Percentiles rank a stretch among this genome's conserved stretches.
phyloP scores from a whole-genome alignment of 73 alveolate species.

The Paramecium caudatum region DNA sequence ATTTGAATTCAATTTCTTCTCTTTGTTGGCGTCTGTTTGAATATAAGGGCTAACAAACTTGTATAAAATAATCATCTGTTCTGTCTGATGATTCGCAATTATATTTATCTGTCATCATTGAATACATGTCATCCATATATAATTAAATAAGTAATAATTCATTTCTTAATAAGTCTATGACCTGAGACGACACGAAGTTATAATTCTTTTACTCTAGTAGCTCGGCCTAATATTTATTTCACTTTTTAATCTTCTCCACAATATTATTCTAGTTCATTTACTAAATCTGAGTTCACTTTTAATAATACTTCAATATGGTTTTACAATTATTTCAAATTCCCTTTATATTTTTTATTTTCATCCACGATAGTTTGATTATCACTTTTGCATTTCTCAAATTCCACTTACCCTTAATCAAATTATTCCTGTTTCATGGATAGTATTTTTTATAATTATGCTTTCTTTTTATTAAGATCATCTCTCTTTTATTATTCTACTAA shows the following conservation, averaged over 20 bases:
- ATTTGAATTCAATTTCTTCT: constrained; percentile 44
- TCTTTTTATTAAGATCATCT: constrained; percentile 24
- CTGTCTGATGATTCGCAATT: constrained; percentile 58
- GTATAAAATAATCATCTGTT: constrained; percentile 57
- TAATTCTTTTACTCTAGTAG: constrained; percentile 55
- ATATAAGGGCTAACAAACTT: background rate
- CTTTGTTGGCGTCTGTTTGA: background rate
- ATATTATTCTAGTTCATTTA: constrained; percentile 38
- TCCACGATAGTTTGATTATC: background rate
- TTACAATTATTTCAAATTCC: background rate
- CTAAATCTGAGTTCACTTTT: constrained; percentile 31
- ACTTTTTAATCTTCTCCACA: constrained; percentile 56
- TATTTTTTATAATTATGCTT: background rate
- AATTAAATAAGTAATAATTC: constrained; percentile 7
- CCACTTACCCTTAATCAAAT: background rate
- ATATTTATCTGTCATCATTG: constrained; percentile 43
- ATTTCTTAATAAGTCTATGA: background rate
- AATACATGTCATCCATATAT: constrained; percentile 63
- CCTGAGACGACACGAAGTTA: constrained; percentile 2
- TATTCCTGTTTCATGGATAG: background rate
- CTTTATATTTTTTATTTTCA: background rate
- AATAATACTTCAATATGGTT: constrained; percentile 51
- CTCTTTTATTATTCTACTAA: constrained; percentile 17
- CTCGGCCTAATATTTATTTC: constrained; percentile 11
- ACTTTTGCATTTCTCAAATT: background rate